Evolutionary conservation across 208 protist species (phyloP).

Genomic region (Naegleria lovaniensis): DNA sequence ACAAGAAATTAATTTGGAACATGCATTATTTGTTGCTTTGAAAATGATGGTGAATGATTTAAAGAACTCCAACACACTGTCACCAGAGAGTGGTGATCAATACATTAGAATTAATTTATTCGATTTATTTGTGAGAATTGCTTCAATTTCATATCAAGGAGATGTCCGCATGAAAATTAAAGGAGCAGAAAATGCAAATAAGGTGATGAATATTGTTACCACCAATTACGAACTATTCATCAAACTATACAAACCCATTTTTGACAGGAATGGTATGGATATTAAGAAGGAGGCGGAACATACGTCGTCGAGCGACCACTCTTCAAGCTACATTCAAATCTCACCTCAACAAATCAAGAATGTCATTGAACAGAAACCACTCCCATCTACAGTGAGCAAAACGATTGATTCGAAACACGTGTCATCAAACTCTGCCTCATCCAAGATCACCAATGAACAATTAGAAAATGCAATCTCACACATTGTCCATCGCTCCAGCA

Average conservation of each 20-base stretch:
- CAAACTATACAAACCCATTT: not conserved
- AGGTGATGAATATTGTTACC: not conserved
- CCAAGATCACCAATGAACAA: not conserved
- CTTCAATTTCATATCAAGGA: not conserved
- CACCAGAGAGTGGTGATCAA: not conserved
- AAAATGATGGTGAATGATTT: not conserved
- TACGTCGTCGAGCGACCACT: too few species aligned
- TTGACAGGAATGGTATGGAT: not conserved
- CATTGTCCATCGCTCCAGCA: not conserved
- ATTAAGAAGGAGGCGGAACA: not conserved
- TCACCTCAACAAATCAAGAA: too few species aligned
- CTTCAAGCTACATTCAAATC: too few species aligned
- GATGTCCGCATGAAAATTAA: slow-evolving; percentile 6
- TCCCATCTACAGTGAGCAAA: not conserved
- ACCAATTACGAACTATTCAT: not conserved
- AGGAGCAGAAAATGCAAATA: not conserved
- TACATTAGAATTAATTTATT: not conserved
- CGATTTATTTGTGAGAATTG: not conserved
- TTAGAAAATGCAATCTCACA: not conserved
- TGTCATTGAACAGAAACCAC: too few species aligned
- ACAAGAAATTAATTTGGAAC: not conserved
- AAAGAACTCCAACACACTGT: not conserved
- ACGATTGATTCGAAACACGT: not conserved
- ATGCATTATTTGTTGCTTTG: not conserved
- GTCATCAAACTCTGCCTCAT: not conserved